Conservation (phyloP, 176 grass and related monocot genomes). For the Elymus sibiricus region DNA sequence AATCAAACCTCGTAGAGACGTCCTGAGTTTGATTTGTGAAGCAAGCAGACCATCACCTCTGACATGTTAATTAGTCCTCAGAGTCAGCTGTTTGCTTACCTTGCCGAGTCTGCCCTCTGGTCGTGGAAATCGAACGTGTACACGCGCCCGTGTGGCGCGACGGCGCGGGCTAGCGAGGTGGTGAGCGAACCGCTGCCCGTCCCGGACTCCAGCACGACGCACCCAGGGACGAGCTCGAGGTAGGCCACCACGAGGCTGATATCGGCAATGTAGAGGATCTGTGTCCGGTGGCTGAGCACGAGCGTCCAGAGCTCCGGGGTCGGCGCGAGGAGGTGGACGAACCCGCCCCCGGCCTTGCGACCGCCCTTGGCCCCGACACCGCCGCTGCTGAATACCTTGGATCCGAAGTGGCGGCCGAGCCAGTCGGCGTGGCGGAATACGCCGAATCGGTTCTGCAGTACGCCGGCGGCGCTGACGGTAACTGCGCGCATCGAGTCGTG, state of each 20-base stretch:
- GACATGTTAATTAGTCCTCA: background rate
- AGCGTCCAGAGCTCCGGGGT: conserved; percentile 93
- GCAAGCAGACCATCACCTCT: background rate
- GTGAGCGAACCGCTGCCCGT: conserved; percentile 79
- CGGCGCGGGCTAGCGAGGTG: conserved; percentile 71
- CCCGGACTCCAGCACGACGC: conserved; percentile 78
- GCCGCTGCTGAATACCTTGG: conserved; percentile 58
- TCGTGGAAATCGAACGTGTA: conserved; percentile 94
- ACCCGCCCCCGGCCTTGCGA: conserved; percentile 39
- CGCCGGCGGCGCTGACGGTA: conserved; percentile 40
- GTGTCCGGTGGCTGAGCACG: conserved; percentile 85
- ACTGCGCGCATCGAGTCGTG: conserved; percentile 70
- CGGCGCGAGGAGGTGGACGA: conserved; percentile 70
- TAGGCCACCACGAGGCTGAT: conserved; percentile 85
- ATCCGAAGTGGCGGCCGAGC: conserved; percentile 78
- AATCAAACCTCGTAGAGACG: background rate
- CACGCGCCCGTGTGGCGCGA: conserved; percentile 63
- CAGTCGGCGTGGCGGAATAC: conserved; percentile 78
- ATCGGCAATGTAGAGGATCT: conserved; percentile 88
- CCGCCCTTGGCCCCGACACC: background rate
- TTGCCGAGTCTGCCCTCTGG: conserved; percentile 71
- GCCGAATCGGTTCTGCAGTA: conserved; percentile 82
- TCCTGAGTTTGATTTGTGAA: background rate
- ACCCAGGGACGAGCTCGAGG: conserved; percentile 76
- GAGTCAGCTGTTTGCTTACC: conserved; percentile 28